phyloP scores from a whole-genome alignment of 257 asterid genomes.

The Petunia secreta region DNA sequence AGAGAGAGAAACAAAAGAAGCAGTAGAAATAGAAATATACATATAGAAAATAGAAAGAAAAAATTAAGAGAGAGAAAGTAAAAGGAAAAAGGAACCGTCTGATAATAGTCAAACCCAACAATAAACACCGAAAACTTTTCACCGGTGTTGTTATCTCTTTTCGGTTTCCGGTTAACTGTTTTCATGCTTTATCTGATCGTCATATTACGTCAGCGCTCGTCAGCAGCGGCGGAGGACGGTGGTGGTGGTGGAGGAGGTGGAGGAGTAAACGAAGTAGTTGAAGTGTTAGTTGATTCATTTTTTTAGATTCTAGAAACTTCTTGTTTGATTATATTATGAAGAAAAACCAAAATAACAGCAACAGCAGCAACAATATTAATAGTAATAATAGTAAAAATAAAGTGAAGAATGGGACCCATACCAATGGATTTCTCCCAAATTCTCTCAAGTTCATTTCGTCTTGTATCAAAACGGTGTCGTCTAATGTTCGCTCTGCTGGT shows the following conservation, averaged over 20 bases:
- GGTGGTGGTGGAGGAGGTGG: constrained; percentile 30
- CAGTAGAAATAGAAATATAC: background rate
- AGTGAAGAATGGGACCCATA: constrained; percentile 38
- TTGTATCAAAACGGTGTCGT: constrained; percentile 54
- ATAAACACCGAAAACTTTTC: constrained; percentile 20
- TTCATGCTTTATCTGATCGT: constrained; percentile 43
- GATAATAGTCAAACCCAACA: constrained; percentile 43
- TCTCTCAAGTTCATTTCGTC: constrained; percentile 56
- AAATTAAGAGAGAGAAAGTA: background rate
- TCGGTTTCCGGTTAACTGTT: background rate
- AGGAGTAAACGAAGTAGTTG: background rate
- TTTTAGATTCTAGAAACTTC: constrained; percentile 15
- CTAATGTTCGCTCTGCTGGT: constrained; percentile 53
- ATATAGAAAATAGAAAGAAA: constrained; percentile 15
- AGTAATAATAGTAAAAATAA: constrained; percentile 23
- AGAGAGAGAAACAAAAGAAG: background rate
- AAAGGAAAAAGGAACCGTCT: constrained; percentile 36
- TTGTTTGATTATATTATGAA: constrained; percentile 46
- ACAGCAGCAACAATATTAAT: constrained; percentile 24
- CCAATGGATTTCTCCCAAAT: constrained; percentile 47
- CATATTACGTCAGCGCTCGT: constrained; percentile 36
- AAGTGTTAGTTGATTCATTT: constrained; percentile 8
- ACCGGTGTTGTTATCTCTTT: constrained; percentile 33
- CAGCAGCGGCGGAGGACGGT: constrained; percentile 34
- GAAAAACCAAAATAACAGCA: constrained; percentile 41